Evolutionary conservation across 1,284 basidiomycete genomes (phyloP), one percentile per base, ranked within the genome.

Genomic region (Ustilago sp.): DNA sequence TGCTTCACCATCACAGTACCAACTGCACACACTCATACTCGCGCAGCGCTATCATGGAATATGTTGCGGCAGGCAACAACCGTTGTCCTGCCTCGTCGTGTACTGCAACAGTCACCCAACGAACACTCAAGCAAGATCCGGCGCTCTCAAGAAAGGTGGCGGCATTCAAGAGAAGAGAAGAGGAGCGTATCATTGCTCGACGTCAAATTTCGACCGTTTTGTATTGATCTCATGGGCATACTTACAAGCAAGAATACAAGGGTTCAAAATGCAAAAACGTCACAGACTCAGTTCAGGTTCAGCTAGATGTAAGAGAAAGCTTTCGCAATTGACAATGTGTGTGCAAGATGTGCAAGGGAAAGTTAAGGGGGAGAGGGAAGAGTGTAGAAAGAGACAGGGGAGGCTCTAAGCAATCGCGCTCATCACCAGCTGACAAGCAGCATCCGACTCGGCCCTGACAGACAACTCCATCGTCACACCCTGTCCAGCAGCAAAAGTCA

Each of bases 391-490:
- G 48, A 13, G 36, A 39, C 4, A 51, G 36, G 15, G 12, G 17
- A 35, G 19, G 53, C 39, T 31, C 47, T 78, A 82, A 9, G 80
- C 80, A 85, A 99, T 95, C 56, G 97, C 96, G 47, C 92, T 90
- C 77, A 98, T 90, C 43, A 99, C 92, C 65, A 99, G 90, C 80
- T 91, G 89, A 82, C 93, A 94, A 31, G 92, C 93, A 74, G 91
- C 91, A 84, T 94, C 91, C 87, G 92, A 92, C 86, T 99, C 95
- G 59, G 94, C 94, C 56, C 96, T 91, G n/a, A 97, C 95, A 19
- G 90, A 90, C 59, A 99, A 88, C 88, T 99, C 96, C 77, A 99
- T 89, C 47, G 94, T 97, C n/a, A 99, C 97, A 15, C 97, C 97
- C 75, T 93, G 89, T 8, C 92, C 94, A 66, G 91, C 89, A 56